phyloP scores from a whole-genome alignment of 2,329 filamentous ascomycete species.

The Aspergillus sp. region DNA sequence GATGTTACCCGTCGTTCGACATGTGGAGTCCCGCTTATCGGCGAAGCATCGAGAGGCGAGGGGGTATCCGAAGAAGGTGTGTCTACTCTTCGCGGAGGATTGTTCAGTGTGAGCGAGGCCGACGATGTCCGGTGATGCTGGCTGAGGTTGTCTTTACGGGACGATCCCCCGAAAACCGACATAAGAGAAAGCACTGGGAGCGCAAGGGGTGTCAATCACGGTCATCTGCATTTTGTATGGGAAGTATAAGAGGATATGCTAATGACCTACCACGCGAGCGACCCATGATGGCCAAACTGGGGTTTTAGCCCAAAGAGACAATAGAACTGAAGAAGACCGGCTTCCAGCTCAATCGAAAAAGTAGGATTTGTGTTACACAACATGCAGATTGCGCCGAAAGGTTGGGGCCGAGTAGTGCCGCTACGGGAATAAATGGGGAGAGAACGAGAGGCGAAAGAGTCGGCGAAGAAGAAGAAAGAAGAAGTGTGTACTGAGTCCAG shows the following conservation, averaged over 20 bases:
- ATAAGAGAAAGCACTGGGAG: constrained; percentile 80
- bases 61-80: constrained; percentile 40
- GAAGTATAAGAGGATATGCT: constrained; percentile 7
- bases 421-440: background rate
- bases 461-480: background rate
- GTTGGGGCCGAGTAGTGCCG: background rate
- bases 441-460: constrained; percentile 10
- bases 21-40: constrained; percentile 44
- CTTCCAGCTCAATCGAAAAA: constrained; percentile 9
- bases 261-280: constrained; percentile 42
- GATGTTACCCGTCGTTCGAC: constrained; percentile 55
- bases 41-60: constrained; percentile 40
- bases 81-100: constrained; percentile 29
- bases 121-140: constrained; percentile 31
- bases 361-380: background rate
- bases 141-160: constrained; percentile 37
- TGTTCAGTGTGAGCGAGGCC: constrained; percentile 21
- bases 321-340: constrained; percentile 21
- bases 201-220: constrained; percentile 29
- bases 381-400: constrained; percentile 4
- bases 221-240: constrained; percentile 1
- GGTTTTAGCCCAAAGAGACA: constrained; percentile 4
- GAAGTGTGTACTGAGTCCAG: constrained; percentile 17
- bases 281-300: constrained; percentile 31
- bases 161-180: constrained; percentile 55